phyloP scores from a whole-genome alignment of 2,329 filamentous ascomycete species.

The Fusarium sp. region DNA sequence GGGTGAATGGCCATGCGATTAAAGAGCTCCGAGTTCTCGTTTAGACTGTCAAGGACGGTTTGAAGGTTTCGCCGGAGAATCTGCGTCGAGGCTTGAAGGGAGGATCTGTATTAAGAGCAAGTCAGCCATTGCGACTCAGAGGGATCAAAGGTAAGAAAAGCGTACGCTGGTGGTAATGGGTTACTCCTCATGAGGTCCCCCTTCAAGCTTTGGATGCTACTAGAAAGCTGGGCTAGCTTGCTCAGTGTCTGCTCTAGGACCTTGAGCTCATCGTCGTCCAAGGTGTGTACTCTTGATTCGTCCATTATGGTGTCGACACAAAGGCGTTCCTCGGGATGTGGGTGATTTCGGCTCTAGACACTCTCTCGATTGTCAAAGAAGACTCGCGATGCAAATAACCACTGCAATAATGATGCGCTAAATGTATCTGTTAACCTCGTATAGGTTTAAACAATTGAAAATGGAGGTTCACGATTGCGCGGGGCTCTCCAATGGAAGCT shows the following conservation, averaged over 20 bases:
- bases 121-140: constrained; percentile 15
- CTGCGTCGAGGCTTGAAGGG: constrained; percentile 73
- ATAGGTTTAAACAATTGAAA: not conserved
- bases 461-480: constrained; percentile 3
- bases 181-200: constrained; percentile 67
- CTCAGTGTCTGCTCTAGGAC: constrained; percentile 74
- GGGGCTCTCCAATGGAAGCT: constrained; percentile 24
- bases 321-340: not conserved
- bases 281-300: not conserved
- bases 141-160: not conserved
- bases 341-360: not conserved
- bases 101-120: constrained; percentile 59
- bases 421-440: not conserved
- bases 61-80: constrained; percentile 76
- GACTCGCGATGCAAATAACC: not conserved
- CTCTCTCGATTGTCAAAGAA: not conserved
- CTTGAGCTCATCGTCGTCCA: constrained; percentile 68
- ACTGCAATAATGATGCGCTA: not conserved
- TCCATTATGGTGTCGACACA: constrained; percentile 40
- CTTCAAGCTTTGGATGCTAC: constrained; percentile 70
- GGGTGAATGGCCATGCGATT: constrained; percentile 76
- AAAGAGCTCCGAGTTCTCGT: constrained; percentile 71
- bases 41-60: constrained; percentile 69
- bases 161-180: constrained; percentile 71
- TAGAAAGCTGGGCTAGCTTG: constrained; percentile 71